phyloP scores from a whole-genome alignment of 2,329 filamentous ascomycete species.

The Cryoendolithus antarcticus region DNA sequence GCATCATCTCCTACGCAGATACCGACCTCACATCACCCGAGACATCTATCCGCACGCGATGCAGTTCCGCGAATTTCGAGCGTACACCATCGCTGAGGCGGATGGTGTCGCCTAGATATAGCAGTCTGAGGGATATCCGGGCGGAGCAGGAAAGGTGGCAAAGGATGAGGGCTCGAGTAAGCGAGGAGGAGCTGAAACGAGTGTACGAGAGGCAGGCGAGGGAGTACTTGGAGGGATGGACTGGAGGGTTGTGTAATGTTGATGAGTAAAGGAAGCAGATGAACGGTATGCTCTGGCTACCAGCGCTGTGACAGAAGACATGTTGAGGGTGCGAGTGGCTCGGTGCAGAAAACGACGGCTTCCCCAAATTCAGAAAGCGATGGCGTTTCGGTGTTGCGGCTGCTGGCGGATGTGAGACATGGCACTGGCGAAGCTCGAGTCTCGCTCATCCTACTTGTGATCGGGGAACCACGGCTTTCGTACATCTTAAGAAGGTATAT shows the following conservation, averaged over 20 bases:
- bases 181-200: conserved; percentile 2
- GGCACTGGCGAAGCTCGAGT: not conserved
- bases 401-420: not conserved
- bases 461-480: too few relatives aligned
- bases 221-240: conserved; percentile 4
- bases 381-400: not conserved
- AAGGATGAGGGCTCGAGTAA: conserved; percentile 1
- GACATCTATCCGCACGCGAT: not conserved
- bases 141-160: conserved; percentile 3
- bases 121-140: conserved; percentile 4
- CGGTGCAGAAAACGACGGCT: not conserved
- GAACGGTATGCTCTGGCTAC: too few relatives aligned
- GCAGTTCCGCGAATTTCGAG: not conserved
- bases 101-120: conserved; percentile 5
- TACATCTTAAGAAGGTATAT: too few relatives aligned
- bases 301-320: too few relatives aligned
- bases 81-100: conserved; percentile 3
- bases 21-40: not conserved
- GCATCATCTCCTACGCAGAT: not conserved
- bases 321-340: not conserved
- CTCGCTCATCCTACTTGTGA: not conserved
- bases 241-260: conserved; percentile 1
- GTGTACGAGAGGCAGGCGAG: conserved; percentile 5
- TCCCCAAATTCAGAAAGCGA: too few relatives aligned
- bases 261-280: not conserved